Evolutionary conservation across 495 filamentous ascomycete species (phyloP).

Genomic region (Aspergillus bertholletiae): DNA sequence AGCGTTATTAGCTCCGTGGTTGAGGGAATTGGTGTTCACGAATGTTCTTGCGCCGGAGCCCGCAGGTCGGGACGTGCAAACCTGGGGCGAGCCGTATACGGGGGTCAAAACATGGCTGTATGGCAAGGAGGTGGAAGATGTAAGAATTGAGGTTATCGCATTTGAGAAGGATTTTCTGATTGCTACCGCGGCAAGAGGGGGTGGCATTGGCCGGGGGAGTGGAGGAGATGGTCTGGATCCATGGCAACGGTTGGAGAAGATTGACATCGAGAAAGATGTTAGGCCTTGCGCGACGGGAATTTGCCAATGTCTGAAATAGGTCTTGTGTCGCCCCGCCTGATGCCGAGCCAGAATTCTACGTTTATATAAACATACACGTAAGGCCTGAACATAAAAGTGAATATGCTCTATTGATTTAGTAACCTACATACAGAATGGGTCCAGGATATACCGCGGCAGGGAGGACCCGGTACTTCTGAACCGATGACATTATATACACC

Average conservation of each 20-base stretch:
- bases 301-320: constrained; percentile 19
- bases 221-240: background rate
- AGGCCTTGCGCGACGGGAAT: constrained; percentile 26
- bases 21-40: constrained; percentile 64
- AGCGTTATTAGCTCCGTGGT: constrained; percentile 76
- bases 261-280: constrained; percentile 33
- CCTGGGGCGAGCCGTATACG: constrained; percentile 49
- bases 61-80: constrained; percentile 1
- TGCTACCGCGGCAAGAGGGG: constrained; percentile 47
- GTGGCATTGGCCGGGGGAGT: constrained; percentile 20
- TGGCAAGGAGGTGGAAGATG: constrained; percentile 45
- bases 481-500: constrained; percentile 7
- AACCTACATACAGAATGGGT: background rate
- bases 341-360: background rate
- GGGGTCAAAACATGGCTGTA: constrained; percentile 52
- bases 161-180: constrained; percentile 63
- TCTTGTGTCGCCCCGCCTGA: background rate
- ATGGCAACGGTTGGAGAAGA: constrained; percentile 18
- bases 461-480: background rate
- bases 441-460: background rate
- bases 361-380: background rate
- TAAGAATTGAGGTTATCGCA: constrained; percentile 57
- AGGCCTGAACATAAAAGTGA: background rate
- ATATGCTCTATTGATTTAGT: background rate
- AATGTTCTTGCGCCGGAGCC: constrained; percentile 56